These are phyloP conservation scores for Parafenestella ontariensis DNA, from an alignment of 2,329 filamentous ascomycete genomes.

Conservation along the genomic window DNA sequence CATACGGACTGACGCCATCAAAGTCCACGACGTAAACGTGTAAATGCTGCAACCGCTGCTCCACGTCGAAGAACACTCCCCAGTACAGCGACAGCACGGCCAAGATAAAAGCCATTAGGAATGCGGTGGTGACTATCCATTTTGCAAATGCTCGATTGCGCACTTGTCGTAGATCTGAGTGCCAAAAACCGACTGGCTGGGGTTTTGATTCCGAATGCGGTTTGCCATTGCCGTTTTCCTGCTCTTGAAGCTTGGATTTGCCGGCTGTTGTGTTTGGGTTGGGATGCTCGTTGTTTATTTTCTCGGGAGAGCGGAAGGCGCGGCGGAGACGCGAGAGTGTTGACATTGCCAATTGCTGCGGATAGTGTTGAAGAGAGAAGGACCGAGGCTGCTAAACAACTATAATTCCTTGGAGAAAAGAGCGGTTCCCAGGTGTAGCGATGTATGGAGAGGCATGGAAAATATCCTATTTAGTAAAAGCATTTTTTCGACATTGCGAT, in stretches of 20 bases:
- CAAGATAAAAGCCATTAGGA: constrained; percentile 64
- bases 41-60: constrained; percentile 54
- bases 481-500: background rate
- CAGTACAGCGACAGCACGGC: constrained; percentile 67
- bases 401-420: no score
- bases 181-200: constrained; percentile 56
- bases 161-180: constrained; percentile 50
- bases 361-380: background rate
- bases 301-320: constrained; percentile 17
- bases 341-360: background rate
- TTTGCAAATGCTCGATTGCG: constrained; percentile 50
- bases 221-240: constrained; percentile 13
- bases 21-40: constrained; percentile 68
- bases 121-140: constrained; percentile 54
- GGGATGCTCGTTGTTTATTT: constrained; percentile 15
- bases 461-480: background rate
- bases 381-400: no score
- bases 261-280: constrained; percentile 6
- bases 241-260: constrained; percentile 10
- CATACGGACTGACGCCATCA: constrained; percentile 64
- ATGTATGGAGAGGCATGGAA: background rate
- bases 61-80: constrained; percentile 62
- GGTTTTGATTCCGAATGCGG: constrained; percentile 24
- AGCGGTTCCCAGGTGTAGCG: background rate
- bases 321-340: constrained; percentile 12